phyloP scores from a whole-genome alignment of 2,329 filamentous ascomycete species.

The Alternaria sp. region DNA sequence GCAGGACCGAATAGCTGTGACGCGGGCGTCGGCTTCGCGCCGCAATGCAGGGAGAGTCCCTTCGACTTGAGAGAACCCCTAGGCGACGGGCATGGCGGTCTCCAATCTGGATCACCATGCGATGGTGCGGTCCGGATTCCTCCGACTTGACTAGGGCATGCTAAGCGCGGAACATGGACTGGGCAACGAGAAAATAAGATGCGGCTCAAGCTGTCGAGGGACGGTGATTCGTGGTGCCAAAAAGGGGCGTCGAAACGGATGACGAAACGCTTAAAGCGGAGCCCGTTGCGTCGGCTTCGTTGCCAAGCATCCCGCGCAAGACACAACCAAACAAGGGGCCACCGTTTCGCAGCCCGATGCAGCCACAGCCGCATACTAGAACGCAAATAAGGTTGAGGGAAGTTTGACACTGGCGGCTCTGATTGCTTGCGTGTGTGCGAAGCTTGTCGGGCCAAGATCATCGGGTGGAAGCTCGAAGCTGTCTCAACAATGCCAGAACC shows the following conservation, averaged over 20 bases:
- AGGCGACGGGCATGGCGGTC: slow-evolving; percentile 7
- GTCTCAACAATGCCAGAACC: slow-evolving; percentile 28
- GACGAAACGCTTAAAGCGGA: slow-evolving; percentile 44
- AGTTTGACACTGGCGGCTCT: slow-evolving; percentile 14
- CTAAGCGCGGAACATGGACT: slow-evolving; percentile 27
- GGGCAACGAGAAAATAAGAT: slow-evolving; percentile 23
- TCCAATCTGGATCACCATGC: slow-evolving; percentile 6
- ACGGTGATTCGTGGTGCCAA: slow-evolving; percentile 26
- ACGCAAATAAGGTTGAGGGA: slow-evolving; percentile 20
- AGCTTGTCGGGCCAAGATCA: slow-evolving; percentile 18
- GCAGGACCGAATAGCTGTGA: slow-evolving; percentile 7
- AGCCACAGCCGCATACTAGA: slow-evolving; percentile 27
- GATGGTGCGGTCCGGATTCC: slow-evolving; percentile 20
- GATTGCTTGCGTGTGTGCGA: slow-evolving; percentile 20
- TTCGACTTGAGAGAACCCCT: neutral
- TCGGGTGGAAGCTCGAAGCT: slow-evolving; percentile 5
- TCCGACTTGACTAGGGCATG: slow-evolving; percentile 21
- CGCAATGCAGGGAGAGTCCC: slow-evolving; percentile 17
- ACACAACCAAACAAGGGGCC: slow-evolving; percentile 29
- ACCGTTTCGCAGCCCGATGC: slow-evolving; percentile 32
- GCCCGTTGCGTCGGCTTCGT: slow-evolving; percentile 32
- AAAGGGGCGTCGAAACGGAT: slow-evolving; percentile 37
- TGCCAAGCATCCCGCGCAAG: slow-evolving; percentile 43
- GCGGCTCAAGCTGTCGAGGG: slow-evolving; percentile 31
- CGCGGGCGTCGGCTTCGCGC: slow-evolving; percentile 5